Evolutionary conservation across 345 rosid genomes (phyloP).

Genomic region (Moricandia arvensis): DNA sequence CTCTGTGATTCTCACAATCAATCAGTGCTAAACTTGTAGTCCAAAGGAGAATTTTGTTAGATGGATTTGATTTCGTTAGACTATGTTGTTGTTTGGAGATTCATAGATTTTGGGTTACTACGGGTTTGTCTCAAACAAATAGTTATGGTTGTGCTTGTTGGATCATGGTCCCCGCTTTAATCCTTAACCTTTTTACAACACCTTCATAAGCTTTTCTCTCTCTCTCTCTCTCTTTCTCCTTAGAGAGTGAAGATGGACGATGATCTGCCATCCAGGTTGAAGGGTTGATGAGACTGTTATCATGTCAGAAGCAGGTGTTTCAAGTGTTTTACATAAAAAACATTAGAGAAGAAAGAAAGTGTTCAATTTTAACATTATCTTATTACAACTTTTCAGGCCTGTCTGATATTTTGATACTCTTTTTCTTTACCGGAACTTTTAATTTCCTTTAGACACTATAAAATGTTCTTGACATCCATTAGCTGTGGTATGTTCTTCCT

Average conservation of each 20-base stretch:
- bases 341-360: not conserved
- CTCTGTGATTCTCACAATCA: not conserved
- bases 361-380: not conserved
- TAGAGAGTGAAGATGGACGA: no score
- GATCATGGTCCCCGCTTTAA: not conserved
- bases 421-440: not conserved
- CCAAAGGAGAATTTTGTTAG: conserved; percentile 24
- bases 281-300: not conserved
- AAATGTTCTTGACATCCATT: conserved; percentile 17
- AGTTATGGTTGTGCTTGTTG: conserved; percentile 18
- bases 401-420: not conserved
- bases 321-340: conserved; percentile 21
- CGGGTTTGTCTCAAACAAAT: conserved; percentile 1
- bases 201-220: no score
- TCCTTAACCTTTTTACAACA: not conserved
- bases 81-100: conserved; percentile 22
- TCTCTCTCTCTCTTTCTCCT: no score
- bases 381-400: conserved; percentile 15
- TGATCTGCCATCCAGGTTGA: no score
- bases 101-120: not conserved
- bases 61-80: conserved; percentile 26
- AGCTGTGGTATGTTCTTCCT: conserved; percentile 19
- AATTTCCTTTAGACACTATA: conserved; percentile 27
- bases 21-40: conserved; percentile 26
- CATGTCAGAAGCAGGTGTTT: conserved; percentile 5